These are phyloP conservation scores for Hypsizygus marmoreus DNA, from an alignment of 768 basidiomycete species.

Conservation along the genomic window DNA sequence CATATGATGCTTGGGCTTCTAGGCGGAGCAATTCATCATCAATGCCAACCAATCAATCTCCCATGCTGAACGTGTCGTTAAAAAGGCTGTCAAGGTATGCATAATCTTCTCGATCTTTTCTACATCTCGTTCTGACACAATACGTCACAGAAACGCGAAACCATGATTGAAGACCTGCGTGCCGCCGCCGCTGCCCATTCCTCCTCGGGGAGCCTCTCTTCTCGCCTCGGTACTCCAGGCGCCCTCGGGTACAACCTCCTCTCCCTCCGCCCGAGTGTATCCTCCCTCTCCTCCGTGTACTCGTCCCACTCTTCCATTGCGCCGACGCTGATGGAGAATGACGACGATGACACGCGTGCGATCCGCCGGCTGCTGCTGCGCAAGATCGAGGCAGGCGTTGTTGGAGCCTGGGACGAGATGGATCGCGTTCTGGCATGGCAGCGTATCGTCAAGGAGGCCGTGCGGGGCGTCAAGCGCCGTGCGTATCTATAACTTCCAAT, in stretches of 20 bases:
- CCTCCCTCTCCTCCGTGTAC: constrained; percentile 42
- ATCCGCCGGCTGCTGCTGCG: constrained; percentile 65
- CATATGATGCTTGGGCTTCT: constrained; percentile 4
- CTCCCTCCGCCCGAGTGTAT: constrained; percentile 38
- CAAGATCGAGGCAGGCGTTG: constrained; percentile 61
- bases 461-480: constrained; percentile 55
- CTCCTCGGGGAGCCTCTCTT: no score
- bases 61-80: constrained; percentile 58
- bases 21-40: constrained; percentile 61
- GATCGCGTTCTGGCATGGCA: constrained; percentile 63
- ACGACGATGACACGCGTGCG: constrained; percentile 64
- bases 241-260: constrained; percentile 34
- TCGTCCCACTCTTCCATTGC: constrained; percentile 51
- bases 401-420: constrained; percentile 62
- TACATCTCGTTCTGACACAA: constrained; percentile 2
- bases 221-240: constrained; percentile 28
- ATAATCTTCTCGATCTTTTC: background rate
- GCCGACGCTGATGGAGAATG: constrained; percentile 51
- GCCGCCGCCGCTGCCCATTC: constrained; percentile 23
- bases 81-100: constrained; percentile 56
- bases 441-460: constrained; percentile 62
- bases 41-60: constrained; percentile 56
- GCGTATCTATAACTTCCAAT: constrained; percentile 39
- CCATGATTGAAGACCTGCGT: constrained; percentile 46
- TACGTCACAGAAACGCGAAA: constrained; percentile 49